Base-by-base conservation (phyloP, 169 alveolate genomes). In the Babesia ovata region DNA sequence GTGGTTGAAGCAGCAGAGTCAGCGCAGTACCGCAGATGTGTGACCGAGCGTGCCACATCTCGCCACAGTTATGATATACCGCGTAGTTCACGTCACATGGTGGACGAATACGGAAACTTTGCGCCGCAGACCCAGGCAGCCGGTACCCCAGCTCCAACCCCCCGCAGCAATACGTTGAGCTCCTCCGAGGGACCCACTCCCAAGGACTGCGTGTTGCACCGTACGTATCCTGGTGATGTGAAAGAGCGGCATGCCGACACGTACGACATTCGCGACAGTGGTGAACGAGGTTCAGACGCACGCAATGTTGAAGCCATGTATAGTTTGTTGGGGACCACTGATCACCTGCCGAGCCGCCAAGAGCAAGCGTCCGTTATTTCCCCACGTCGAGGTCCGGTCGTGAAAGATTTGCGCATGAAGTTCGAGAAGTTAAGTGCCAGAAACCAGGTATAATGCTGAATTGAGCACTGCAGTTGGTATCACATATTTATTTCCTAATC, bases 71-170 rank as follows among this genome's bases (percentile, higher is more conserved):
- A 66, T 26, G 75, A 49, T 24, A 10, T 66, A 22, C 75, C 62
- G 13, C 28, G 52, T 12, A 26, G 39, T 19, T 16, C 65, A 19
- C 24, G 56, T 8, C 58, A 36, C 46, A 48, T 70, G 59, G 62
- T 75, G 22, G 76, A 75, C 53, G 48, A 48, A 19, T 39, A 44
- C 44, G 73, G 75, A 4, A 75, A 61, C 63, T 75, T 42, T 46
- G 21, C 56, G 60, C 59, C 76, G 46, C 24, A 22, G 42, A 63
- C 66, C 10, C 46, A 48, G 54, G 61, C 85, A 1, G 76, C 77
- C 36, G 85, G 85, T 0, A 61, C 75, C 16, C 77, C 69, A 0
- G 71, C 67, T 17, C 75, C 75, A 66, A 26, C 48, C 21, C 79
- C 79, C n/a, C 29, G 72, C n/a, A n/a, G 42, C 8, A 19, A 17